Conservation (phyloP, 2,329 filamentous ascomycete genomes). For the Beauveria sp. region DNA sequence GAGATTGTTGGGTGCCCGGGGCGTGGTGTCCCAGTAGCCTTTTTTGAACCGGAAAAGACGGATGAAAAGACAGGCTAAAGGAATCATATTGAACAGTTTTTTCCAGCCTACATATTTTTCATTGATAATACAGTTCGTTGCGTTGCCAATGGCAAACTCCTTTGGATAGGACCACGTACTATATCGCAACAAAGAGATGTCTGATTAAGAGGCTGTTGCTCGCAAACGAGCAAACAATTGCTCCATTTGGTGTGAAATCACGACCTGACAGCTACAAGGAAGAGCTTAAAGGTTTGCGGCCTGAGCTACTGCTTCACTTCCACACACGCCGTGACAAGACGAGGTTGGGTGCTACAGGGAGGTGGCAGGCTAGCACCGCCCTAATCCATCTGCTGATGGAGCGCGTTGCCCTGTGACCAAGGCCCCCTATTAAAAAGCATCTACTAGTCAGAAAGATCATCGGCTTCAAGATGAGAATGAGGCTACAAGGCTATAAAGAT, state of each 20-base stretch:
- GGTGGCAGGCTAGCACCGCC: not conserved
- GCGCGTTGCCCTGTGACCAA: no score
- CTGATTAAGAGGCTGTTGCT: not conserved
- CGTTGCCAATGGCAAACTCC: not conserved
- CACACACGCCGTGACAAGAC: no score
- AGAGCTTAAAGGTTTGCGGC: no score
- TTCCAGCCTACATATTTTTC: not conserved
- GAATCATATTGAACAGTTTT: not conserved
- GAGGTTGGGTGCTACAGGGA: no score
- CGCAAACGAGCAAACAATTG: no score
- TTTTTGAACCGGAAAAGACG: conserved; percentile 23
- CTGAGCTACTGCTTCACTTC: no score
- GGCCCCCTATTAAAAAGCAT: no score
- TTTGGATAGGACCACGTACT: not conserved
- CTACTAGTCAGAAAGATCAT: no score
- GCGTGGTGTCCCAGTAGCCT: conserved; percentile 32
- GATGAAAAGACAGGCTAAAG: not conserved
- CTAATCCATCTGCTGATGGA: not conserved
- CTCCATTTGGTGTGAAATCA: no score
- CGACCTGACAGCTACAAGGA: no score
- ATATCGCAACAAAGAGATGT: not conserved
- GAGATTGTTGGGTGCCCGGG: conserved; percentile 37
- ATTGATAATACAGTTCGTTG: not conserved
- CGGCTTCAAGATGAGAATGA: no score
- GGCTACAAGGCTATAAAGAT: no score